A percentile compares a stretch with the other conserved stretches of the same genome.
Conservation (phyloP, 495 filamentous ascomycete species). For the Penicillium verhagenii region DNA sequence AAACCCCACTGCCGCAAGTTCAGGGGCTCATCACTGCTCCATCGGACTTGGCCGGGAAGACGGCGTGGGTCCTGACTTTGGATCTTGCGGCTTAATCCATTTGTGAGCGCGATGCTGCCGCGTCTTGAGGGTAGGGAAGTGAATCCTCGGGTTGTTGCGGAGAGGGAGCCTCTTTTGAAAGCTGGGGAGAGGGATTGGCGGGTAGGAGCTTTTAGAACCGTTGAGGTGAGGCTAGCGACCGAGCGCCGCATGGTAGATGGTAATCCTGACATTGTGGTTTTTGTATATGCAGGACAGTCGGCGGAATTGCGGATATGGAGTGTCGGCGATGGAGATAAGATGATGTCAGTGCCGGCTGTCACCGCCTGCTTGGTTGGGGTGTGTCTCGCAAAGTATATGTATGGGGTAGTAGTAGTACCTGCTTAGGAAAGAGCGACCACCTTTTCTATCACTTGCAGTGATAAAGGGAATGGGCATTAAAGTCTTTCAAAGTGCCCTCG, state of each 20-base stretch:
- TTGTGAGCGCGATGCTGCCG: not conserved
- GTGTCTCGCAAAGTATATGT: not conserved
- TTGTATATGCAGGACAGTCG: not conserved
- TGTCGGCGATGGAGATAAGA: not conserved
- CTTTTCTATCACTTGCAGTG: too few species aligned
- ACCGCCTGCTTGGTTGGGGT: slow-evolving; percentile 22
- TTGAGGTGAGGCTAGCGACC: slow-evolving; percentile 11
- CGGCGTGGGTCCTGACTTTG: not conserved
- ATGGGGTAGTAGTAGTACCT: too few species aligned
- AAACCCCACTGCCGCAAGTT: slow-evolving; percentile 38
- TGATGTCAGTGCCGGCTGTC: slow-evolving; percentile 34
- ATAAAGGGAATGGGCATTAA: too few species aligned
- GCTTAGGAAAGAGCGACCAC: too few species aligned
- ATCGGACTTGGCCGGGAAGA: slow-evolving; percentile 17
- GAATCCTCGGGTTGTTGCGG: slow-evolving; percentile 17
- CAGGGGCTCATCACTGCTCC: slow-evolving; percentile 18
- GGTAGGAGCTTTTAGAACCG: slow-evolving; percentile 15
- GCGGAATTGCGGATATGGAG: not conserved
- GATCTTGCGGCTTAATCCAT: not conserved
- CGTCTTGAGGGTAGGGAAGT: slow-evolving; percentile 7
- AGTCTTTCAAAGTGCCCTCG: too few species aligned
- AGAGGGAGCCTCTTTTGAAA: slow-evolving; percentile 15
- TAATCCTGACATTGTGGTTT: slow-evolving; percentile 26
- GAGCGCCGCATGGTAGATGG: slow-evolving; percentile 20
- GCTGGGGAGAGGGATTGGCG: slow-evolving; percentile 11